Evolutionary conservation across 1,139 yeast genomes (phyloP).

Genomic region (Saccharomycopsis phalli): DNA sequence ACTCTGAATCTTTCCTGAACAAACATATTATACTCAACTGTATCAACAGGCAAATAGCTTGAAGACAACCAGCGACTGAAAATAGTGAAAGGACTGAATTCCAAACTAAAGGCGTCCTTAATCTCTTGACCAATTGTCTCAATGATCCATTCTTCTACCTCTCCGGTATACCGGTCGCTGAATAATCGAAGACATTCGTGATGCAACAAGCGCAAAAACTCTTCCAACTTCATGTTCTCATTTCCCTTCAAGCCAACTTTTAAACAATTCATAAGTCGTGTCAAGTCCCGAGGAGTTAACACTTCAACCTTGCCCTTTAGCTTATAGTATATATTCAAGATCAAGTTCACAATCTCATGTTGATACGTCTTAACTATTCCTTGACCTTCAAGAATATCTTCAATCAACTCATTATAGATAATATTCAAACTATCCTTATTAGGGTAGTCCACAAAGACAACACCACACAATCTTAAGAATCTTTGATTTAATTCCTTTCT

Average conservation of each 20-base stretch:
- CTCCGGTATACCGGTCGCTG: constrained; percentile 54
- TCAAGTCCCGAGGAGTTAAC: constrained; percentile 85
- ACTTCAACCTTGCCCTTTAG: constrained; percentile 39
- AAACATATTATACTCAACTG: constrained; percentile 42
- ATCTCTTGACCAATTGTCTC: constrained; percentile 28
- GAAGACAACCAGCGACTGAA: constrained; percentile 71
- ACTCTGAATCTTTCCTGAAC: constrained; percentile 56
- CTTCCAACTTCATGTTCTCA: constrained; percentile 32
- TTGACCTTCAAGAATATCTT: constrained; percentile 36
- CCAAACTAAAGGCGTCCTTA: no score
- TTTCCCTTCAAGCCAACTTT: constrained; percentile 43
- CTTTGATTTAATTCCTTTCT: constrained; percentile 52
- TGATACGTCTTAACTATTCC: constrained; percentile 3
- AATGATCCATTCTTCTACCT: constrained; percentile 47
- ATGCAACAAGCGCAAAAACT: constrained; percentile 61
- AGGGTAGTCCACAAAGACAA: constrained; percentile 78
- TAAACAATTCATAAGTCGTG: constrained; percentile 82
- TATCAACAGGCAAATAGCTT: constrained; percentile 50
- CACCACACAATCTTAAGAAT: constrained; percentile 58
- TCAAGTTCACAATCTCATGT: constrained; percentile 32
- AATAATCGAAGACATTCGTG: constrained; percentile 77
- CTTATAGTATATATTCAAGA: constrained; percentile 51
- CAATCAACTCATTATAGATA: constrained; percentile 55
- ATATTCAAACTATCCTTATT: constrained; percentile 51
- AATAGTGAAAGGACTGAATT: no score